A percentile compares a stretch with the other conserved stretches of the same genome.
phyloP scores from a whole-genome alignment of 2,329 filamentous ascomycete genomes.

The Fusarium annulatum region DNA sequence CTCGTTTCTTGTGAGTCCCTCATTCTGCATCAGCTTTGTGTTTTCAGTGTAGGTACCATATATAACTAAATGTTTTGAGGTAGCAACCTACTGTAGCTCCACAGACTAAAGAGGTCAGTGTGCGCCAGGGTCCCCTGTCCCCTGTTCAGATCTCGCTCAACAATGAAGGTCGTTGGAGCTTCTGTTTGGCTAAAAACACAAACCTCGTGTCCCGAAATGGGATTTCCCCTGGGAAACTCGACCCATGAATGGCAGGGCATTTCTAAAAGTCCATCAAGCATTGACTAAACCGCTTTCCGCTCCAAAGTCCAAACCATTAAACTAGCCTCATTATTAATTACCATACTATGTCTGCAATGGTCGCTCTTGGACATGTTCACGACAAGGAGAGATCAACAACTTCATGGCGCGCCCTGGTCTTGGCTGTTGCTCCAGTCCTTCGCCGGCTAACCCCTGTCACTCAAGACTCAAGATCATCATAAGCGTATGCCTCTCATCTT shows the following conservation, averaged over 20 bases:
- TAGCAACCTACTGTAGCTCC: slow-evolving; percentile 6
- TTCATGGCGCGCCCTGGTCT: neutral
- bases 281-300: slow-evolving; percentile 8
- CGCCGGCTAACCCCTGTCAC: neutral
- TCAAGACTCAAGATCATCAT: neutral
- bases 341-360: neutral
- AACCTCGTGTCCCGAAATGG: slow-evolving; percentile 51
- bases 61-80: slow-evolving; percentile 10
- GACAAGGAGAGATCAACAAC: slow-evolving; percentile 1
- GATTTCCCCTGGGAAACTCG: slow-evolving; percentile 26
- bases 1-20: neutral
- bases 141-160: slow-evolving; percentile 39
- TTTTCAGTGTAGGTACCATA: neutral
- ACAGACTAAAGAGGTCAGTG: neutral
- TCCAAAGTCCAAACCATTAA: slow-evolving; percentile 21
- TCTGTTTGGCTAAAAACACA: slow-evolving; percentile 41
- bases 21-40: neutral
- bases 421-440: neutral
- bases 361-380: neutral
- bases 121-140: slow-evolving; percentile 21
- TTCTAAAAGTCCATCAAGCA: slow-evolving; percentile 30
- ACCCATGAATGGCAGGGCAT: slow-evolving; percentile 23
- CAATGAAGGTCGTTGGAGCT: slow-evolving; percentile 18
- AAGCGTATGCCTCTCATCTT: neutral
- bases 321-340: slow-evolving; percentile 8